A percentile compares a stretch with the other conserved stretches of the same genome.
Evolutionary conservation across 768 basidiomycete genomes (phyloP).

Genomic region (Sistotremastrum niveocremeum): DNA sequence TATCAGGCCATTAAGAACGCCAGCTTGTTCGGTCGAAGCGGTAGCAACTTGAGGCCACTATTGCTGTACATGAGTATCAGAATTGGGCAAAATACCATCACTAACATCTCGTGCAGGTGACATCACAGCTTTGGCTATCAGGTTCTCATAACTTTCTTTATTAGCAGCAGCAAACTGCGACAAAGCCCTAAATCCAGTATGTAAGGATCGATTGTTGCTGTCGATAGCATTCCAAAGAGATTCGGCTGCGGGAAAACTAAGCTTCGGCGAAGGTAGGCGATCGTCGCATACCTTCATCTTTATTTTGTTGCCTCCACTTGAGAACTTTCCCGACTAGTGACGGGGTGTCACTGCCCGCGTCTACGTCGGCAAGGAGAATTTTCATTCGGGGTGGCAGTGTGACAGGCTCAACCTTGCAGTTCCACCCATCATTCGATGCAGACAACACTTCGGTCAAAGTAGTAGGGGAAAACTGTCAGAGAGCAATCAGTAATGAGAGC

Average conservation of each 20-base stretch:
- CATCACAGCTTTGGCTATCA: neutral
- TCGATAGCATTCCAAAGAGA: slow-evolving; percentile 54
- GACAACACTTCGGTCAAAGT: slow-evolving; percentile 30
- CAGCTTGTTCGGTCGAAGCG: too few species aligned
- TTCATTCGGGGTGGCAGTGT: slow-evolving; percentile 72
- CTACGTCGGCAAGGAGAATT: slow-evolving; percentile 88
- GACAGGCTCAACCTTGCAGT: slow-evolving; percentile 54
- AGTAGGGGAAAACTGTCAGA: slow-evolving; percentile 23
- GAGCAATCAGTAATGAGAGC: slow-evolving; percentile 4
- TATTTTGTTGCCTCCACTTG: slow-evolving; percentile 67
- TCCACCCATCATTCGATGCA: slow-evolving; percentile 60
- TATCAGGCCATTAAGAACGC: too few species aligned
- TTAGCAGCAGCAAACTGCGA: neutral
- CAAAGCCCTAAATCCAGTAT: neutral
- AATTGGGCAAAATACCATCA: neutral
- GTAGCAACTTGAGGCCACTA: too few species aligned
- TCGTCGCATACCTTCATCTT: slow-evolving; percentile 32
- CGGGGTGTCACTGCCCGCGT: slow-evolving; percentile 92
- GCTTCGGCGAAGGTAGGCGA: slow-evolving; percentile 1
- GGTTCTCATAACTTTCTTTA: neutral
- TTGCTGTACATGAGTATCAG: neutral
- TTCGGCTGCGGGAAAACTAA: slow-evolving; percentile 29
- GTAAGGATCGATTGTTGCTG: slow-evolving; percentile 4
- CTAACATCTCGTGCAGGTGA: neutral
- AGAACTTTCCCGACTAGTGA: slow-evolving; percentile 85